Base-by-base conservation (phyloP, 1,284 basidiomycete species). In the Macrocystidia cucumis region DNA sequence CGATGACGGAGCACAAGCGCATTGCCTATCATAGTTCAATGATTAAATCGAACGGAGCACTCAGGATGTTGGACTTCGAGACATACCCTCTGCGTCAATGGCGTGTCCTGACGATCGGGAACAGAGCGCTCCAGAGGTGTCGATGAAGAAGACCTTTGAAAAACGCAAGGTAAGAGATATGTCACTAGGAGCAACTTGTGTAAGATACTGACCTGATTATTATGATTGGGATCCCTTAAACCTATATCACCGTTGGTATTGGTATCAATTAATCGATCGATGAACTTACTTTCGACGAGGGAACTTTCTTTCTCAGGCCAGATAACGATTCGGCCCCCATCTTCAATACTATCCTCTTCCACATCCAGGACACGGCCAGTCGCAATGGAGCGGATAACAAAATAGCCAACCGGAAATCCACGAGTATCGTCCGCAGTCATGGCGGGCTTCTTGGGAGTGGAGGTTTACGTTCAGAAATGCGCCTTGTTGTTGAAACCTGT, bases 91-190 rank as follows among this genome's bases (percentile, higher is more conserved):
- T 22, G 88, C 55, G 49, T 89, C 86, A 28, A 89, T 62, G 6
- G 84, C 85, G 58, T 88, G 85, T 1, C 85, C 85, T n/a, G 83
- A 74, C 6, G 72, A 69, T 44, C 78, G 70, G 4, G 82, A 85
- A 51, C 82, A 88, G 26, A 89, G 55, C 8, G 74, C 74, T 12
- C 86, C 85, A 8, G 73, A 69, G 3, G 72, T 69, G 53, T 89
- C 86, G 34, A 88, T 72, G 60, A 83, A 89, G 58, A 87, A 88
- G 13, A 89, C 78, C 82, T 82, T 39, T 9, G 30, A 25, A 20
- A 27, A 13, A 23, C 31, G 35, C 36, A 27, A 42, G 4, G 13
- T 20, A 22, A 25, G 18, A 14, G 22, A 25, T 11, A 34, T n/a
- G 22, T 30, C 9, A 14, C 27, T 9, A 1, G 7, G 29, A 19